Evolutionary conservation across 257 asterid species (phyloP), one percentile per base, ranked within the genome.

Genomic region (Forsythia viridissima): DNA sequence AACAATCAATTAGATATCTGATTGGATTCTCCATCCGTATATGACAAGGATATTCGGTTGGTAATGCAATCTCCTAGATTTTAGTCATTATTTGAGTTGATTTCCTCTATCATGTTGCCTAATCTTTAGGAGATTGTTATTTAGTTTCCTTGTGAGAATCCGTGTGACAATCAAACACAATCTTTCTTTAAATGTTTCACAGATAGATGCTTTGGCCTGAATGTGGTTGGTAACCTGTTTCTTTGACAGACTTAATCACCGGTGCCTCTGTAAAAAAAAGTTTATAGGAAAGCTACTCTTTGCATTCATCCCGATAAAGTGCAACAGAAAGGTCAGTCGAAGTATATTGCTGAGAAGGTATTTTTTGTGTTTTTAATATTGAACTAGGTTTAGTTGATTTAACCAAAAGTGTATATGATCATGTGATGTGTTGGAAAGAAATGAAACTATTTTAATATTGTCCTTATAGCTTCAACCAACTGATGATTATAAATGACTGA

Each of bases 221-320:
- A 84, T 93, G 98, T 85, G 99, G 99, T 63, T 96, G 99, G 99
- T 97, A 90, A 86, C 96, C 99, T 41, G 92, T 96, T 83, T 93
- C 98, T 51, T 92, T 96, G 91, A 96, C 99, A 63, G 99, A 96
- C 83, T 83, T 96, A 86, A 92, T 96, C 55, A 90, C 90, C 2
- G 98, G 97, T 37, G 94, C 95, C 80, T 84, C 91, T 9, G 99
- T 96, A 46, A 96, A 96, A 80, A 96, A 96, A 80, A 1, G 93
- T 79, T 20, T 96, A 93, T 78, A 88, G 99, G 84, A 96, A 96
- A 88, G 98, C 98, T 40, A 96, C 99, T 71, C 91, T 96, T 74
- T 96, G 98, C 88, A 92, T 96, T 81, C 99, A 96, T 76, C 99
- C 99, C 5, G 99, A 96, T 82, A 96, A 96, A 83, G 99, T 96